Conservation (phyloP, 2,329 filamentous ascomycete species). For the Acarospora socialis region DNA sequence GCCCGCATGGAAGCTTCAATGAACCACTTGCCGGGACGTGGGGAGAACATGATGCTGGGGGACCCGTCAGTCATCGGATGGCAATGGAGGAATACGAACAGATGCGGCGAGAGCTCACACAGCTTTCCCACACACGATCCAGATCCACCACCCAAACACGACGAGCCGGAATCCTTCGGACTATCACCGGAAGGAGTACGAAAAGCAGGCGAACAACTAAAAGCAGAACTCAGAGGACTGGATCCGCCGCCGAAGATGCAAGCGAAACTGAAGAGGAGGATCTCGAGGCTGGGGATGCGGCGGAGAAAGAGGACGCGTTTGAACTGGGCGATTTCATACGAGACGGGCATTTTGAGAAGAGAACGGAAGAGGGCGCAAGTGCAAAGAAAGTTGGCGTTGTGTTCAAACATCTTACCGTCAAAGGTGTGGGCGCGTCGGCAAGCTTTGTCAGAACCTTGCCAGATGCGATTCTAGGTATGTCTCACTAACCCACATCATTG, state of each 20-base stretch:
- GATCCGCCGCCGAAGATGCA: slow-evolving; percentile 25
- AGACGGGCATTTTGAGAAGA: slow-evolving; percentile 62
- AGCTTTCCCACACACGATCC: slow-evolving; percentile 34
- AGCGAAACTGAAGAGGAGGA: slow-evolving; percentile 26
- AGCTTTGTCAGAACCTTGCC: slow-evolving; percentile 60
- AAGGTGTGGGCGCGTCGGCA: slow-evolving; percentile 51
- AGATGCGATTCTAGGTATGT: slow-evolving; percentile 54
- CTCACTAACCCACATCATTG: no score
- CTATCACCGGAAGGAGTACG: slow-evolving; percentile 16
- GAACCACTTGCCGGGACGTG: slow-evolving; percentile 36
- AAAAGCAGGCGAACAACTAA: slow-evolving; percentile 3
- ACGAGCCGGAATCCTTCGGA: slow-evolving; percentile 19
- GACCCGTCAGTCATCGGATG: slow-evolving; percentile 35
- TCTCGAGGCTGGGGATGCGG: slow-evolving; percentile 24
- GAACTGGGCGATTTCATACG: slow-evolving; percentile 56
- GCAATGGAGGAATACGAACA: slow-evolving; percentile 48
- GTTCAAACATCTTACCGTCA: slow-evolving; percentile 62
- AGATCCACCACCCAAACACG: slow-evolving; percentile 13
- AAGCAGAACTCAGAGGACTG: slow-evolving; percentile 7
- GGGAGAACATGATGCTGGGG: slow-evolving; percentile 47
- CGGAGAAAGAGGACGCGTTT: slow-evolving; percentile 45
- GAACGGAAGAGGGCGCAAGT: slow-evolving; percentile 46
- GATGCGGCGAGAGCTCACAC: slow-evolving; percentile 40
- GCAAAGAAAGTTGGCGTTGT: slow-evolving; percentile 66
- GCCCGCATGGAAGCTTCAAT: slow-evolving; percentile 15